phyloP scores from a whole-genome alignment of 2,329 filamentous ascomycete species.

The Hymenoscyphus scutula region DNA sequence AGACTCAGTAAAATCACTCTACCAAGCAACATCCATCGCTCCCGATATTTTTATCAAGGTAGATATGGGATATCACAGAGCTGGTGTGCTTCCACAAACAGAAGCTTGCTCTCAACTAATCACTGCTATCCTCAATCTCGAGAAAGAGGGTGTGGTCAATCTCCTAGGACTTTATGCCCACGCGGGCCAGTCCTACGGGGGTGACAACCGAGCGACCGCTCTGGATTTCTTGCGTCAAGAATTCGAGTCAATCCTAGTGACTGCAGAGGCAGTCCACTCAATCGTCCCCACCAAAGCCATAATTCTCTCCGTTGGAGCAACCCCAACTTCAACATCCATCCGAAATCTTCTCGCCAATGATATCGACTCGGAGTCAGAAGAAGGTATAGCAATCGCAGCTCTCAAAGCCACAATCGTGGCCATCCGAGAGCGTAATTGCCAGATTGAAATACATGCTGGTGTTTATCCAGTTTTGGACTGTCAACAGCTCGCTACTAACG shows the following conservation, averaged over 20 bases:
- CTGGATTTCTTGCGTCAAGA: slow-evolving; percentile 59
- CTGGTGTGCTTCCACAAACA: slow-evolving; percentile 59
- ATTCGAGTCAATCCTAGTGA: slow-evolving; percentile 51
- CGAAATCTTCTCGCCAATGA: slow-evolving; percentile 50
- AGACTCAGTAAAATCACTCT: slow-evolving; percentile 44
- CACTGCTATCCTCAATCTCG: slow-evolving; percentile 42
- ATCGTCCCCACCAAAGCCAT: slow-evolving; percentile 31
- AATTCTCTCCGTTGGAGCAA: slow-evolving; percentile 70
- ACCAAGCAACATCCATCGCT: slow-evolving; percentile 43
- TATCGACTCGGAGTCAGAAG: slow-evolving; percentile 27
- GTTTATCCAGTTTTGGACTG: slow-evolving; percentile 75
- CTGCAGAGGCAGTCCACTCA: slow-evolving; percentile 40
- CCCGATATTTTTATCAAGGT: slow-evolving; percentile 69
- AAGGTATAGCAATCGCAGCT: slow-evolving; percentile 36
- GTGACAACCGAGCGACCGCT: slow-evolving; percentile 54
- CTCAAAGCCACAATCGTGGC: slow-evolving; percentile 43
- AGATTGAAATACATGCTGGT: slow-evolving; percentile 71
- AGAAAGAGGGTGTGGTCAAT: slow-evolving; percentile 39
- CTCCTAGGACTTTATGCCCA: slow-evolving; percentile 71
- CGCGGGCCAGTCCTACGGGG: slow-evolving; percentile 67
- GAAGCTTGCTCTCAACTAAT: slow-evolving; percentile 47
- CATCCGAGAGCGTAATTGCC: slow-evolving; percentile 41
- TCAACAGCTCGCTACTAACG: slow-evolving; percentile 74
- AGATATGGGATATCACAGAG: slow-evolving; percentile 70
- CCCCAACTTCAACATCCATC: slow-evolving; percentile 67